Percentiles rank a stretch among this genome's conserved stretches.
Evolutionary conservation across 106 monocot species (phyloP).

Genomic region (Chionographis japonica): DNA sequence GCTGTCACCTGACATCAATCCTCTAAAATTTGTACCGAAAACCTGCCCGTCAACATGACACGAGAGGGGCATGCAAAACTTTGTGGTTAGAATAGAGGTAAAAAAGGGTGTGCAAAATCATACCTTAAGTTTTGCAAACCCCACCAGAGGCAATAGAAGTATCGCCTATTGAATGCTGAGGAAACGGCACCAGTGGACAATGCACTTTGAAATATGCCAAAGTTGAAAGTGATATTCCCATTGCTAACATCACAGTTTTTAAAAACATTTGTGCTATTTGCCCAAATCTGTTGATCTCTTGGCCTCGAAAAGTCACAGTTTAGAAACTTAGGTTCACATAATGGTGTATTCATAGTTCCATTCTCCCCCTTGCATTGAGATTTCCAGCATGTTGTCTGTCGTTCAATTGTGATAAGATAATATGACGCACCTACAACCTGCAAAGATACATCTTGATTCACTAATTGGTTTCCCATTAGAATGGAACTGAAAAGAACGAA

Average conservation of each 20-base stretch:
- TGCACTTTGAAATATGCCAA: conserved; percentile 56
- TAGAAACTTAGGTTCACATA: conserved; percentile 39
- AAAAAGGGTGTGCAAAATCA: not conserved
- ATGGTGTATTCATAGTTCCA: not conserved
- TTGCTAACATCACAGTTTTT: conserved; percentile 48
- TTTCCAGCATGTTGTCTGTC: conserved; percentile 90
- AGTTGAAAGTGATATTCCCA: conserved; percentile 40
- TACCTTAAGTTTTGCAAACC: conserved; percentile 93
- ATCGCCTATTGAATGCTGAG: conserved; percentile 51
- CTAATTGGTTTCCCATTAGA: not conserved
- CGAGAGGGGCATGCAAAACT: no score
- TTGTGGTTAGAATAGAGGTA: no score
- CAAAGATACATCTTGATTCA: conserved; percentile 1
- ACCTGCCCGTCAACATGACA: no score
- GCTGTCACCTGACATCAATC: no score
- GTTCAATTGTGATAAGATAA: conserved; percentile 61
- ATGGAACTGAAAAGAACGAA: not conserved
- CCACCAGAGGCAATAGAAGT: conserved; percentile 94
- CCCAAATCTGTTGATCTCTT: conserved; percentile 29
- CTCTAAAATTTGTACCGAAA: no score
- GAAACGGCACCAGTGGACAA: conserved; percentile 48
- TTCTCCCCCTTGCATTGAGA: conserved; percentile 41
- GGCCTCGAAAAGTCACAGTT: conserved; percentile 37
- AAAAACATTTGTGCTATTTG: conserved; percentile 47
- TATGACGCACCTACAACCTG: conserved; percentile 79